Percentiles rank a stretch among this genome's conserved stretches.
These are phyloP conservation scores for Elasticomyces elasticus DNA, from an alignment of 495 filamentous ascomycete species.

Conservation along the genomic window DNA sequence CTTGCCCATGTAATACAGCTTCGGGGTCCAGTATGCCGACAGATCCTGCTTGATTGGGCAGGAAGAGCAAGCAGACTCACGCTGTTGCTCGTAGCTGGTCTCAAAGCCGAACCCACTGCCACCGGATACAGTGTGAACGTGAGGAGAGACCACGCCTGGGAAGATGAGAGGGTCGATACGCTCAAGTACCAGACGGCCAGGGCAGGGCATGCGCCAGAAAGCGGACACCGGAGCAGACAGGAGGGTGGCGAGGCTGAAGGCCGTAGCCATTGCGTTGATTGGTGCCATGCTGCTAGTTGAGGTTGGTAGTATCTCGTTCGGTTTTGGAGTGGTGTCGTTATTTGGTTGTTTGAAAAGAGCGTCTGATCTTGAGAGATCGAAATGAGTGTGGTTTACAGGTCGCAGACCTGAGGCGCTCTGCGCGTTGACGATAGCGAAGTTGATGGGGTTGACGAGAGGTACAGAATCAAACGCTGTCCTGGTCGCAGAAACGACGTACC, in stretches of 20 bases:
- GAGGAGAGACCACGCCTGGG: slow-evolving; percentile 47
- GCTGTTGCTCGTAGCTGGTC: slow-evolving; percentile 48
- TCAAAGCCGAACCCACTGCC: slow-evolving; percentile 60
- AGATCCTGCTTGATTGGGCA: slow-evolving; percentile 56
- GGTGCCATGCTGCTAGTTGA: not conserved
- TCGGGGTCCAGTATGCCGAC: slow-evolving; percentile 70
- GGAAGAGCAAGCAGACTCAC: slow-evolving; percentile 55
- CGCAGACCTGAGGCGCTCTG: slow-evolving; percentile 4
- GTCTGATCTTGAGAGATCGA: not conserved
- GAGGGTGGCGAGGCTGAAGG: not conserved
- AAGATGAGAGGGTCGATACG: slow-evolving; percentile 63
- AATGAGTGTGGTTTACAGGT: slow-evolving; percentile 1
- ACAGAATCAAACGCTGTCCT: not conserved
- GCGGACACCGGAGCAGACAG: slow-evolving; percentile 15
- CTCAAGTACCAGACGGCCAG: slow-evolving; percentile 41
- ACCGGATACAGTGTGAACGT: slow-evolving; percentile 68
- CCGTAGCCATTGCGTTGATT: not conserved
- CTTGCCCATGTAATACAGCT: slow-evolving; percentile 54
- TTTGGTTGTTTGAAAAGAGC: not conserved
- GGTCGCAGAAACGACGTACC: not conserved
- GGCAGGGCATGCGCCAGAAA: slow-evolving; percentile 32
- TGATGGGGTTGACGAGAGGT: not conserved
- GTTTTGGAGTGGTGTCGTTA: not conserved
- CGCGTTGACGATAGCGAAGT: not conserved
- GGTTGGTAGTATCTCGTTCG: not conserved